Base-by-base conservation (phyloP, 176 grass and related monocot species). In the sorghum (Sorghum bicolor) region DNA sequence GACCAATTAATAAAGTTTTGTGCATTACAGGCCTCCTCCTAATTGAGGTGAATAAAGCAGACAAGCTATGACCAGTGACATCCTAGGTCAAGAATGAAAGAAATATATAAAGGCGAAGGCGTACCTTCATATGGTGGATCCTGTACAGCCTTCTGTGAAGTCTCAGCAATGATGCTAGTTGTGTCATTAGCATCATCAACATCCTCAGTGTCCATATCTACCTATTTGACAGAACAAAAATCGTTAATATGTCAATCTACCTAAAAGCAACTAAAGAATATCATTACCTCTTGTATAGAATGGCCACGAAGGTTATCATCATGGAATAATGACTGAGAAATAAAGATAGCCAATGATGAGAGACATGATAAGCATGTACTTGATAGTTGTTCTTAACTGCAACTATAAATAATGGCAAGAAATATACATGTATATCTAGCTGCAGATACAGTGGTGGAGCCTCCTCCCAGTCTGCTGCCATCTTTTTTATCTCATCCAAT, bases 121-220 rank as follows among this genome's bases (percentile, higher is more conserved):
- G 28, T 86, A 97, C 91, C 91, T 80, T 85, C 60, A 77, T 53
- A 70, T 61, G 47, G 43, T 76, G 79, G 71, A 75, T 91, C 83
- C 64, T 69, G 57, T 70, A 75, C 26, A 50, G 19, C 30, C 78
- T 84, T 81, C 71, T 93, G 25, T 85, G 78, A 77, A 74, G 55
- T 39, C 72, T 65, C 86, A 80, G 33, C 45, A 71, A 84, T 33
- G n/a, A 74, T 82, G 44, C 65, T 94, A 57, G 68, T 14, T 86
- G 84, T 50, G 31, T 79, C 30, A 71, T 32, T 87, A 43, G 67
- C 38, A 50, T 78, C 81, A 81, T 93, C 91, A 6, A 41, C 83
- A 88, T 95, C 93, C 77, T 93, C 93, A 40, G 88, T 88, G 66
- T 98, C 96, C 96, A 98, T 98, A 44, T 98, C 93, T 80, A 98